These are phyloP conservation scores for Stenocarpella maydis DNA, from an alignment of 2,329 filamentous ascomycete species.

Conservation along the genomic window DNA sequence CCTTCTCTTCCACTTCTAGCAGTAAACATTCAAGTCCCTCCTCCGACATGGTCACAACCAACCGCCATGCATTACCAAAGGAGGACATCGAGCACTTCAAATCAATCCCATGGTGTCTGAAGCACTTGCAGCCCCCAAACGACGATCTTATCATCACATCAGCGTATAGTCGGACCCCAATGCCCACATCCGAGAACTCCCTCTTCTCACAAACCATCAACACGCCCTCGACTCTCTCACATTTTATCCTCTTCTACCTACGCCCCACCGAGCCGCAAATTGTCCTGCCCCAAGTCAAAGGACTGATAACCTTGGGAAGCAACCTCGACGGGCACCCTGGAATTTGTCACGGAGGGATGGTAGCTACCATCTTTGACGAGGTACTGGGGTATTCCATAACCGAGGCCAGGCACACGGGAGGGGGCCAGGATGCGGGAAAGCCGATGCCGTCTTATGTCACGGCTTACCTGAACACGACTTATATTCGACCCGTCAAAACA, in stretches of 20 bases:
- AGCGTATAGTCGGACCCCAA: conserved; percentile 48
- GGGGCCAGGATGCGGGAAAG: conserved; percentile 32
- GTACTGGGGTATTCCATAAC: conserved; percentile 59
- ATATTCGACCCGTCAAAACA: conserved; percentile 60
- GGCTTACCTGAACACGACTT: conserved; percentile 63
- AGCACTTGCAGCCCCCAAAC: conserved; percentile 49
- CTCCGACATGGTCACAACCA: background rate
- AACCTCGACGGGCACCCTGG: conserved; percentile 62
- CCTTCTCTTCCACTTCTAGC: background rate
- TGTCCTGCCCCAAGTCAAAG: conserved; percentile 40
- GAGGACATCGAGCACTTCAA: conserved; percentile 42
- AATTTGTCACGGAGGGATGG: conserved; percentile 65
- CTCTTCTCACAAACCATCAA: conserved; percentile 63
- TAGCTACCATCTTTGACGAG: conserved; percentile 67
- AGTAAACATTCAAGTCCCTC: background rate
- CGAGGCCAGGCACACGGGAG: conserved; percentile 45
- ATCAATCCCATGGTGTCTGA: conserved; percentile 58
- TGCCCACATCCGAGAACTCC: conserved; percentile 55
- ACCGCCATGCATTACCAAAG: background rate
- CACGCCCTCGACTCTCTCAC: conserved; percentile 56
- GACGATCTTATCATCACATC: conserved; percentile 48
- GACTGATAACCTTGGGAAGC: conserved; percentile 53
- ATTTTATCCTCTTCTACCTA: conserved; percentile 53
- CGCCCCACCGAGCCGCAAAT: conserved; percentile 42
- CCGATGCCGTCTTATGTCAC: conserved; percentile 50